Conservation (phyloP, 495 filamentous ascomycete genomes). For the Margaritispora aquatica region DNA sequence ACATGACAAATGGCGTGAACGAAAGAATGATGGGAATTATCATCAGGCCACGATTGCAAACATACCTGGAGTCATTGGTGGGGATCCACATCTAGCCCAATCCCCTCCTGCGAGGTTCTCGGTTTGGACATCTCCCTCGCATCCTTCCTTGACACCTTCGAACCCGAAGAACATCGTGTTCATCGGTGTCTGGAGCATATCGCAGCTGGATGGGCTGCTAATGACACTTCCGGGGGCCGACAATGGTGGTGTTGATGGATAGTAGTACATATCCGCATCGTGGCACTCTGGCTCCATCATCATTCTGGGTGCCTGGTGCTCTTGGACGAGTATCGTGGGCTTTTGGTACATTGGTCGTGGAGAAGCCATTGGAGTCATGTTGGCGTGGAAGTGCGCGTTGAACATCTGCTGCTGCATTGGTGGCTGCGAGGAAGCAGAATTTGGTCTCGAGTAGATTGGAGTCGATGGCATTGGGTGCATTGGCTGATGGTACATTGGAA, state of each 20-base stretch:
- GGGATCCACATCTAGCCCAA: constrained; percentile 70
- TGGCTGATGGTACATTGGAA: constrained; percentile 24
- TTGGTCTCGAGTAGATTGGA: constrained; percentile 69
- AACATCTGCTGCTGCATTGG: constrained; percentile 57
- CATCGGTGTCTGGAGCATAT: constrained; percentile 74
- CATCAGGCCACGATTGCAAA: constrained; percentile 20
- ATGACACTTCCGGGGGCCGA: constrained; percentile 78
- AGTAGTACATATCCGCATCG: constrained; percentile 62
- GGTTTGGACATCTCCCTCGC: constrained; percentile 66
- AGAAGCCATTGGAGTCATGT: constrained; percentile 71
- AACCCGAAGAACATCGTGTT: constrained; percentile 72
- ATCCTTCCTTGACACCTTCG: constrained; percentile 75
- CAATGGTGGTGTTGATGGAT: constrained; percentile 83
- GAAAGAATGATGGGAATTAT: background rate
- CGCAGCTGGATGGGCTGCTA: constrained; percentile 79
- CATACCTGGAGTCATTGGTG: constrained; percentile 92
- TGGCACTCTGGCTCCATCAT: constrained; percentile 74
- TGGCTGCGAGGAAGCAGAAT: constrained; percentile 52
- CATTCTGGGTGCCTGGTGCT: constrained; percentile 63
- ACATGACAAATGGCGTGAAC: background rate
- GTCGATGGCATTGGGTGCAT: constrained; percentile 51
- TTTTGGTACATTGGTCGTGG: constrained; percentile 72
- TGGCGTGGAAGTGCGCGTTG: constrained; percentile 47
- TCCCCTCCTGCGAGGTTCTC: constrained; percentile 72
- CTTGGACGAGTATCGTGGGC: constrained; percentile 64